phyloP scores from a whole-genome alignment of 2,329 filamentous ascomycete species.

The Colletotrichum horii region DNA sequence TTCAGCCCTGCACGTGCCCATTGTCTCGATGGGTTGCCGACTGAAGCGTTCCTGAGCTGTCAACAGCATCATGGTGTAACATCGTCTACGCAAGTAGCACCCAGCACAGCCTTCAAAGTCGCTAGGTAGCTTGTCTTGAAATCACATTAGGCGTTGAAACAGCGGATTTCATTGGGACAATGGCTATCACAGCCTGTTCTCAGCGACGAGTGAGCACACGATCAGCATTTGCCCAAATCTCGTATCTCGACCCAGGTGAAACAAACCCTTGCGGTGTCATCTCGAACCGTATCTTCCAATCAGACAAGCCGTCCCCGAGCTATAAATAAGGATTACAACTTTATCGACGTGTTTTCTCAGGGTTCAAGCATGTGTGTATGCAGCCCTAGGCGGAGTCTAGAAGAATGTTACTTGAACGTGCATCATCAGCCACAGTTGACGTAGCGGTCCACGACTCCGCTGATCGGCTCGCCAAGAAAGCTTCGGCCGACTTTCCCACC shows the following conservation, averaged over 20 bases:
- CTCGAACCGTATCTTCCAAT: background rate
- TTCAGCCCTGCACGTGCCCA: background rate
- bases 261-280: background rate
- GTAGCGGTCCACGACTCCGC: conserved; percentile 8
- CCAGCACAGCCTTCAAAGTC: background rate
- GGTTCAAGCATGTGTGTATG: background rate
- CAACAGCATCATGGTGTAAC: background rate
- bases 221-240: conserved; percentile 1
- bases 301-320: background rate
- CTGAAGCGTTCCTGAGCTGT: background rate
- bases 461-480: conserved; percentile 18
- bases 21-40: background rate
- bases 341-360: background rate
- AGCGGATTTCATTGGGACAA: background rate
- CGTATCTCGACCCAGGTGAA: background rate
- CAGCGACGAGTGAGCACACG: background rate
- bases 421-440: conserved; percentile 17
- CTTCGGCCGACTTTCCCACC: conserved; percentile 8
- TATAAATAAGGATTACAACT: conserved; percentile 7
- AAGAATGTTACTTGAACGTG: background rate
- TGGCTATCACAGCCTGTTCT: background rate
- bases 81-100: background rate
- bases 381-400: background rate
- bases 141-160: background rate
- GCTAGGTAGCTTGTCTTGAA: background rate